phyloP scores from a whole-genome alignment of 2,329 filamentous ascomycete genomes.

The Aspergillus amoenus region DNA sequence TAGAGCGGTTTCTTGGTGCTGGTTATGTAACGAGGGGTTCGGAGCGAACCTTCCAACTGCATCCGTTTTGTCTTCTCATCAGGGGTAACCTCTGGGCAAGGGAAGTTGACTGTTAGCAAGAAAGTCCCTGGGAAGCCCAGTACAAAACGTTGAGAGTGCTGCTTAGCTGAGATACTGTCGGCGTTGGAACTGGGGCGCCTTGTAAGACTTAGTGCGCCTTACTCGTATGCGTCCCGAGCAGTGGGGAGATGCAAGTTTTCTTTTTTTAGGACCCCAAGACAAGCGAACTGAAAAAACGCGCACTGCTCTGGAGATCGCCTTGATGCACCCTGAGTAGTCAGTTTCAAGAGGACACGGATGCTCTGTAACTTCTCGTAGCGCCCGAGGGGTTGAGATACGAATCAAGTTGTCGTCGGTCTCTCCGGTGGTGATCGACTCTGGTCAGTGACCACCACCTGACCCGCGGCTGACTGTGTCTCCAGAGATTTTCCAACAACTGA shows the following conservation, averaged over 20 bases:
- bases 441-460: slow-evolving; percentile 20
- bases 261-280: slow-evolving; percentile 3
- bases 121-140: not conserved
- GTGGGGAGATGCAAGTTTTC: not conserved
- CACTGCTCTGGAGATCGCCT: not conserved
- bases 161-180: not conserved
- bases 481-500: slow-evolving; percentile 4
- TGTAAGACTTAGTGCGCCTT: slow-evolving; percentile 5
- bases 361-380: not conserved
- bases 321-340: not conserved
- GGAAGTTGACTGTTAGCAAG: slow-evolving; percentile 1
- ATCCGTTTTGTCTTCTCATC: not conserved
- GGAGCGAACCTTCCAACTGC: slow-evolving; percentile 27
- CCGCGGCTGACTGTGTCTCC: slow-evolving; percentile 15
- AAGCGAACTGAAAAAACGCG: not conserved
- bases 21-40: slow-evolving; percentile 20
- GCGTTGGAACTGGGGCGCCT: not conserved
- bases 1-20: not conserved
- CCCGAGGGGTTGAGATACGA: not conserved
- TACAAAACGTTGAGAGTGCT: not conserved
- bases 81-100: not conserved
- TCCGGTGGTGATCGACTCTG: slow-evolving; percentile 16
- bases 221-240: not conserved
- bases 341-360: not conserved
- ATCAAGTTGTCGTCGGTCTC: slow-evolving; percentile 18